These are phyloP conservation scores for Tetracladium maxilliforme DNA, from an alignment of 2,329 filamentous ascomycete genomes.

Conservation along the genomic window DNA sequence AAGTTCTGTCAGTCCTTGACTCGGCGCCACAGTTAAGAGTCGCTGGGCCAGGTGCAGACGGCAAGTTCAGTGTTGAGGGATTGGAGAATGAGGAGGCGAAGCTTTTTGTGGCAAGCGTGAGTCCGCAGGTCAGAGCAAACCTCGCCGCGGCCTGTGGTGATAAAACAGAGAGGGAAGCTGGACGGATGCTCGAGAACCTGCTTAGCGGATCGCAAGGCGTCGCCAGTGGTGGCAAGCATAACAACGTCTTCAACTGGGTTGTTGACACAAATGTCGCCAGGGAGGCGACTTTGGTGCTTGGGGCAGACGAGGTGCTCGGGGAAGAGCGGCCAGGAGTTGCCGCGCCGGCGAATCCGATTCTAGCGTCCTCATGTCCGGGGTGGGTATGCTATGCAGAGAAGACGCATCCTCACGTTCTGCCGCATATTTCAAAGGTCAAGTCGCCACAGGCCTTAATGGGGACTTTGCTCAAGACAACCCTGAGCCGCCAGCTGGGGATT, in stretches of 20 bases:
- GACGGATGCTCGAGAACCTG: slow-evolving; percentile 70
- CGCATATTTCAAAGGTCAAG: slow-evolving; percentile 81
- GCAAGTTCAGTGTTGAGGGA: slow-evolving; percentile 27
- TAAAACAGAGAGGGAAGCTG: slow-evolving; percentile 58
- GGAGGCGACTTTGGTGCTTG: slow-evolving; percentile 69
- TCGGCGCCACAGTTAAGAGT: slow-evolving; percentile 31
- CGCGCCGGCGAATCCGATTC: slow-evolving; percentile 37
- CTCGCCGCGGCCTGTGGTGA: slow-evolving; percentile 72
- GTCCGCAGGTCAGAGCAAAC: slow-evolving; percentile 80
- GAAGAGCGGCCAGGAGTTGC: slow-evolving; percentile 4
- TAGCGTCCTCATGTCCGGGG: slow-evolving; percentile 85
- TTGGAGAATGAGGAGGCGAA: slow-evolving; percentile 43
- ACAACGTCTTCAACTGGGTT: slow-evolving; percentile 75
- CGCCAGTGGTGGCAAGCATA: slow-evolving; percentile 51
- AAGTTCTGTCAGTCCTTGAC: slow-evolving; percentile 76
- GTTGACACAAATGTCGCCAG: slow-evolving; percentile 78
- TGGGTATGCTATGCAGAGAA: slow-evolving; percentile 99
- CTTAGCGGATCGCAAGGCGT: slow-evolving; percentile 58
- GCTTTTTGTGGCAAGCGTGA: slow-evolving; percentile 87
- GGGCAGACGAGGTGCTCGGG: slow-evolving; percentile 53
- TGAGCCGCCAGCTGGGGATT: slow-evolving; percentile 60
- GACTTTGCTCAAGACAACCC: slow-evolving; percentile 74
- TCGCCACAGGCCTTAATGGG: slow-evolving; percentile 88
- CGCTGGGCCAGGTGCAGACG: slow-evolving; percentile 14
- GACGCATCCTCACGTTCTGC: slow-evolving; percentile 85